Percentiles rank a stretch among this genome's conserved stretches.
Conservation (phyloP, 2,329 filamentous ascomycete genomes). For the Nannizziopsis arthrosporioides region DNA sequence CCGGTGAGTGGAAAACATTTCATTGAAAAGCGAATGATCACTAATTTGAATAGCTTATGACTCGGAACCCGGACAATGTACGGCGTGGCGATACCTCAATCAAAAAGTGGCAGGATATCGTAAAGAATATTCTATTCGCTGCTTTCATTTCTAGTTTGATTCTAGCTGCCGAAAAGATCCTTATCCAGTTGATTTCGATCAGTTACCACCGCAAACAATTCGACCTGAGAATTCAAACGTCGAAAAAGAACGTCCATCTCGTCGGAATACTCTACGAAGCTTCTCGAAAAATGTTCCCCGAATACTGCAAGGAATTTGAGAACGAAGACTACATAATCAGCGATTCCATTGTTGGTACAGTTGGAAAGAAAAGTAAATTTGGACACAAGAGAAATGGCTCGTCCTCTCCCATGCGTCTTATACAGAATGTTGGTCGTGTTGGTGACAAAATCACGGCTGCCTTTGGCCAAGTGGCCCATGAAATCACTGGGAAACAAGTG, state of each 20-base stretch:
- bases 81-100: slow-evolving; percentile 22
- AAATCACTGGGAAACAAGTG: slow-evolving; percentile 89
- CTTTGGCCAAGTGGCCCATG: slow-evolving; percentile 85
- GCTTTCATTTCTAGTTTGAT: slow-evolving; percentile 46
- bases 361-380: slow-evolving; percentile 40
- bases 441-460: slow-evolving; percentile 89
- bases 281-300: slow-evolving; percentile 75
- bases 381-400: slow-evolving; percentile 47
- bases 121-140: slow-evolving; percentile 50
- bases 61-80: slow-evolving; percentile 30
- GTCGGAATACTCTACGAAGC: slow-evolving; percentile 81
- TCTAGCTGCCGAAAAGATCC: slow-evolving; percentile 46
- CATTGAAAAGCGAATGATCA: neutral
- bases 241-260: slow-evolving; percentile 73
- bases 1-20: slow-evolving; percentile 29
- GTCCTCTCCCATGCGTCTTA: slow-evolving; percentile 64
- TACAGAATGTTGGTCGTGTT: slow-evolving; percentile 63
- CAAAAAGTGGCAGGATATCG: slow-evolving; percentile 41
- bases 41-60: slow-evolving; percentile 30
- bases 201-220: slow-evolving; percentile 59
- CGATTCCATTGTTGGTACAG: slow-evolving; percentile 60
- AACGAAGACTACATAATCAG: slow-evolving; percentile 90
- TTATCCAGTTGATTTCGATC: slow-evolving; percentile 56
- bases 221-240: slow-evolving; percentile 64
- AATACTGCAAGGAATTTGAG: slow-evolving; percentile 79